These are phyloP conservation scores for Huntiella savannae DNA, from an alignment of 2,329 filamentous ascomycete species.

Conservation along the genomic window DNA sequence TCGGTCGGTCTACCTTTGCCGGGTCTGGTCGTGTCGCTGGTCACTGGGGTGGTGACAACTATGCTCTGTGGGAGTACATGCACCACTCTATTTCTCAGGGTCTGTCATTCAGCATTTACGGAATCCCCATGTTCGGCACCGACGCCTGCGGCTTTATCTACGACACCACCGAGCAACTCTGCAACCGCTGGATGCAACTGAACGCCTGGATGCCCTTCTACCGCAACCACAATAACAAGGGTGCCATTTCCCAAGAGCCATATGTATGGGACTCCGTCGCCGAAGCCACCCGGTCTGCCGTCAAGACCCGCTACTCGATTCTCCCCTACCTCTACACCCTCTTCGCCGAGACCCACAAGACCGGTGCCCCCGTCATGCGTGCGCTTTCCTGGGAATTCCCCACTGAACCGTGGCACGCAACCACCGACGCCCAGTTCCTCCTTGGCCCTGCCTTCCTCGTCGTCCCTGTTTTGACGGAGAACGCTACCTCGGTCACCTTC, in stretches of 20 bases:
- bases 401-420: constrained; percentile 25
- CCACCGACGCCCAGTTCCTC: constrained; percentile 31
- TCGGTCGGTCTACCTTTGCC: constrained; percentile 64
- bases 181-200: constrained; percentile 48
- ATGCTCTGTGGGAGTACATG: constrained; percentile 52
- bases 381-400: constrained; percentile 58
- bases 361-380: constrained; percentile 46
- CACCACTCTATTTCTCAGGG: constrained; percentile 62
- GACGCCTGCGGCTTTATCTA: constrained; percentile 62
- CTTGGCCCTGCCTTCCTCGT: constrained; percentile 30
- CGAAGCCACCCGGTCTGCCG: constrained; percentile 45
- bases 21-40: constrained; percentile 58
- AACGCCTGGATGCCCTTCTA: constrained; percentile 56
- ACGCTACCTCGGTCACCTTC: constrained; percentile 24
- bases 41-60: constrained; percentile 69
- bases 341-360: constrained; percentile 37
- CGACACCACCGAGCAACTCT: constrained; percentile 43
- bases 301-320: constrained; percentile 55
- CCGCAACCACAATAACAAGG: constrained; percentile 43
- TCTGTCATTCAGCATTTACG: constrained; percentile 51
- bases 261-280: constrained; percentile 50
- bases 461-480: constrained; percentile 27
- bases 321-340: constrained; percentile 70
- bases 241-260: constrained; percentile 38
- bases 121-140: constrained; percentile 48